A percentile compares a stretch with the other conserved stretches of the same genome.
phyloP scores from a whole-genome alignment of 495 filamentous ascomycete genomes.

The Chaetomium cochliodes region DNA sequence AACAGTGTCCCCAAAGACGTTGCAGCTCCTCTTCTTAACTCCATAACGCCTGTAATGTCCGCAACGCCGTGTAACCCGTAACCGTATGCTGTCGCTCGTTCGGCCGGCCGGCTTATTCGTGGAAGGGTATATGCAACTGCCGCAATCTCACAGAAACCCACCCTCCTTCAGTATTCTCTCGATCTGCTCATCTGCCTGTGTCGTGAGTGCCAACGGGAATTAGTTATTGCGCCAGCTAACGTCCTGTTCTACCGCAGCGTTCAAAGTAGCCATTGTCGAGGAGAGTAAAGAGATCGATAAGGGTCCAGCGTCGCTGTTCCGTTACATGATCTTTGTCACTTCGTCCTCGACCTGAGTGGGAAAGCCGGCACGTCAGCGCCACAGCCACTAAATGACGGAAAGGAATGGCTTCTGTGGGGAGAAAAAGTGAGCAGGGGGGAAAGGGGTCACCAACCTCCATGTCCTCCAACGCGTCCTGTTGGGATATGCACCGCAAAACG shows the following conservation, averaged over 20 bases:
- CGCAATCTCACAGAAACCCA: conserved; percentile 41
- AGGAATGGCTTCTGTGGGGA: not conserved
- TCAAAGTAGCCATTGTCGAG: conserved; percentile 7
- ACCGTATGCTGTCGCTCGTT: not conserved
- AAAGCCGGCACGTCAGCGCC: conserved; percentile 54
- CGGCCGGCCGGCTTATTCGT: conserved; percentile 11
- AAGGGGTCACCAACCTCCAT: conserved; percentile 77
- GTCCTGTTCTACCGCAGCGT: conserved; percentile 14
- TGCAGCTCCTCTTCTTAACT: not conserved
- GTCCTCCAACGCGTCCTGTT: conserved; percentile 92
- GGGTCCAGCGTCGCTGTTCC: conserved; percentile 31
- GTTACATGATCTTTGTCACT: conserved; percentile 92
- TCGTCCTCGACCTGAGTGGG: conserved; percentile 85
- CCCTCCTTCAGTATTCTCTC: conserved; percentile 39
- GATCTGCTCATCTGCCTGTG: conserved; percentile 40
- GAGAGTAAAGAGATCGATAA: conserved; percentile 20
- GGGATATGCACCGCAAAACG: conserved; percentile 87
- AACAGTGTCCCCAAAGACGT: not conserved
- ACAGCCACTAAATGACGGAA: conserved; percentile 9
- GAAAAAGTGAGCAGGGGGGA: conserved; percentile 18
- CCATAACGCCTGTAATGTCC: conserved; percentile 9
- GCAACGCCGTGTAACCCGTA: conserved; percentile 5
- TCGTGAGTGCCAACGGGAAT: conserved; percentile 26
- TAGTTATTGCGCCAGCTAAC: conserved; percentile 23
- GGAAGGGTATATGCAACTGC: conserved; percentile 17